These are phyloP conservation scores for Deinandra increscens DNA, from an alignment of 129 eudicot species.

Conservation along the genomic window DNA sequence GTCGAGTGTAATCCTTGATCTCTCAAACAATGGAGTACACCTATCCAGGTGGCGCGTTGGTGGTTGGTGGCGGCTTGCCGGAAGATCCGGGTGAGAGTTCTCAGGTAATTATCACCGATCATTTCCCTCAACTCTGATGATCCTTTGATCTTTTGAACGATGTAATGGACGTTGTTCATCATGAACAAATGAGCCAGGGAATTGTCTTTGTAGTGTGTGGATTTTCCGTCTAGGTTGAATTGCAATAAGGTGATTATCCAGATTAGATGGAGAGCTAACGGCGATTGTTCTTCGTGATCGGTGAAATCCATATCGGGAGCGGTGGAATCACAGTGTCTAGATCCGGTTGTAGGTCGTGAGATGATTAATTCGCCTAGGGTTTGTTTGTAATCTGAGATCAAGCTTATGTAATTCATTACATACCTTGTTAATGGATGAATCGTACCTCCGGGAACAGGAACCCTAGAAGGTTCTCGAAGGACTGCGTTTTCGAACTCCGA, in stretches of 20 bases:
- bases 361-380: slow-evolving; percentile 54
- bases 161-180: slow-evolving; percentile 68
- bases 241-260: slow-evolving; percentile 38
- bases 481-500: slow-evolving; percentile 67
- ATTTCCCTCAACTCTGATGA: slow-evolving; percentile 50
- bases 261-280: slow-evolving; percentile 41
- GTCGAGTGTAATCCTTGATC: slow-evolving; percentile 54
- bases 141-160: slow-evolving; percentile 56
- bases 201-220: slow-evolving; percentile 11
- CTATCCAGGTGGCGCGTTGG: slow-evolving; percentile 58
- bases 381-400: slow-evolving; percentile 62
- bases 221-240: slow-evolving; percentile 41
- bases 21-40: slow-evolving; percentile 52
- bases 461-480: slow-evolving; percentile 53
- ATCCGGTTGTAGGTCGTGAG: slow-evolving; percentile 49
- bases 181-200: slow-evolving; percentile 45
- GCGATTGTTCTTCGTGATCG: slow-evolving; percentile 42
- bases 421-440: slow-evolving; percentile 76
- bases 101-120: slow-evolving; percentile 48
- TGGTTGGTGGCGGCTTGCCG: slow-evolving; percentile 43
- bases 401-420: slow-evolving; percentile 75
- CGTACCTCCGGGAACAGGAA: slow-evolving; percentile 66
- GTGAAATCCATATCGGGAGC: slow-evolving; percentile 46
- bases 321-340: slow-evolving; percentile 42
- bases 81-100: slow-evolving; percentile 30